Conservation (phyloP, 257 asterid genomes). For the Perilla frutescens region DNA sequence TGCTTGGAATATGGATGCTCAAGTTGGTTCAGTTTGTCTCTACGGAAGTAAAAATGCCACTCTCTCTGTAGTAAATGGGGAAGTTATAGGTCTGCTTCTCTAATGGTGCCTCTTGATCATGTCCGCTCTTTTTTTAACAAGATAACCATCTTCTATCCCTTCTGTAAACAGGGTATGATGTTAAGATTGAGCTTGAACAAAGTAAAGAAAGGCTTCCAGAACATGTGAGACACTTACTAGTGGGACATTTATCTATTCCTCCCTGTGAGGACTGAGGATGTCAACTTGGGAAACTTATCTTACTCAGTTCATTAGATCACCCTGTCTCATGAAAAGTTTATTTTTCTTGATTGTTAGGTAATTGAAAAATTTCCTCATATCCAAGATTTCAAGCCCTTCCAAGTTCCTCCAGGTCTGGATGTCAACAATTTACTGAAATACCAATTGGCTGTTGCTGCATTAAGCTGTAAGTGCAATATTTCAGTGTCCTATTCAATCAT, state of each 20-base stretch:
- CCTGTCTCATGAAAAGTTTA: background rate
- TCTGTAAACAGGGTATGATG: constrained; percentile 67
- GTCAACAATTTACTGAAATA: constrained; percentile 59
- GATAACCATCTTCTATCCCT: constrained; percentile 26
- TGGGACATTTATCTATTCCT: background rate
- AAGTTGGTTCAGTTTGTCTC: constrained; percentile 67
- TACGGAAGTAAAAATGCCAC: constrained; percentile 76
- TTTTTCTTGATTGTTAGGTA: constrained; percentile 52
- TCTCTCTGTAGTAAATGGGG: constrained; percentile 56
- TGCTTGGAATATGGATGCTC: constrained; percentile 79
- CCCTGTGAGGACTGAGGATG: constrained; percentile 3
- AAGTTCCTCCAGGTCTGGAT: constrained; percentile 60
- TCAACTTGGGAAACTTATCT: constrained; percentile 20
- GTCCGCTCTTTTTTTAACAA: constrained; percentile 14
- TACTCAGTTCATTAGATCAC: constrained; percentile 18
- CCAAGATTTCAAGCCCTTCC: constrained; percentile 58
- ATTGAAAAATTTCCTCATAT: constrained; percentile 82
- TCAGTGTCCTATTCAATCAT: background rate
- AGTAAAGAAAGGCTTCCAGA: constrained; percentile 58
- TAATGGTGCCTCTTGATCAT: constrained; percentile 7
- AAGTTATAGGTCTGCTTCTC: constrained; percentile 60
- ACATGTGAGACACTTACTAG: constrained; percentile 52
- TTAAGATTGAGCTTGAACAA: constrained; percentile 58
- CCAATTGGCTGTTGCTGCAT: constrained; percentile 78
- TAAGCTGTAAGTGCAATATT: constrained; percentile 58